These are phyloP conservation scores for Aureobasidium sp. DNA, from an alignment of 2,329 filamentous ascomycete genomes.

Conservation along the genomic window DNA sequence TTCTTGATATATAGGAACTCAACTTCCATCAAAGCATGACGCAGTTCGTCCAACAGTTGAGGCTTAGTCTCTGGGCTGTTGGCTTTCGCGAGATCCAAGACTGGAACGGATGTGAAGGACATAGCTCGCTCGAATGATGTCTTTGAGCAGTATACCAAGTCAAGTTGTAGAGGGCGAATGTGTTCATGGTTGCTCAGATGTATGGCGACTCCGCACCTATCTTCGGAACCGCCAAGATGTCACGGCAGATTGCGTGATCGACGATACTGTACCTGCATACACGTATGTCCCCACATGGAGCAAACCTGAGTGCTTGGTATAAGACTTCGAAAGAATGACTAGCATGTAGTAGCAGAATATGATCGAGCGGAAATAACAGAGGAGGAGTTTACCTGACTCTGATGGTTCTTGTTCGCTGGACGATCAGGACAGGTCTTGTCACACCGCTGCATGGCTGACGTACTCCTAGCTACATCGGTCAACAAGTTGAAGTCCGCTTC, in stretches of 20 bases:
- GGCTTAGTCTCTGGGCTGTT: slow-evolving; percentile 58
- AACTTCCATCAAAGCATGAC: slow-evolving; percentile 72
- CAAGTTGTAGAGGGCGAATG: background rate
- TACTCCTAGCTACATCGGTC: background rate
- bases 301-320: background rate
- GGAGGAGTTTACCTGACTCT: too few relatives aligned
- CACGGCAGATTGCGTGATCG: slow-evolving; percentile 4
- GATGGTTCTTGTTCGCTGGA: background rate
- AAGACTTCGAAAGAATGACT: too few relatives aligned
- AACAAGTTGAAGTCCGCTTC: background rate
- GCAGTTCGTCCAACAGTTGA: slow-evolving; percentile 60
- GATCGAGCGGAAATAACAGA: too few relatives aligned
- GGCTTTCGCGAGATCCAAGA: slow-evolving; percentile 66
- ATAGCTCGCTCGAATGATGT: slow-evolving; percentile 9
- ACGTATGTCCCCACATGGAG: background rate
- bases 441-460: background rate
- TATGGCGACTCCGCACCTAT: background rate
- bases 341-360: too few relatives aligned
- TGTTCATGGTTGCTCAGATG: background rate
- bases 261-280: background rate
- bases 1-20: slow-evolving; percentile 82
- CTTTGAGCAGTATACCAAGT: background rate
- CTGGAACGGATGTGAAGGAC: slow-evolving; percentile 63
- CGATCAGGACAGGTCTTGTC: background rate
- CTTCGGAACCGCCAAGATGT: background rate